phyloP scores from a whole-genome alignment of 2,329 filamentous ascomycete genomes.

The Magnaporthiopsis rhizophila region DNA sequence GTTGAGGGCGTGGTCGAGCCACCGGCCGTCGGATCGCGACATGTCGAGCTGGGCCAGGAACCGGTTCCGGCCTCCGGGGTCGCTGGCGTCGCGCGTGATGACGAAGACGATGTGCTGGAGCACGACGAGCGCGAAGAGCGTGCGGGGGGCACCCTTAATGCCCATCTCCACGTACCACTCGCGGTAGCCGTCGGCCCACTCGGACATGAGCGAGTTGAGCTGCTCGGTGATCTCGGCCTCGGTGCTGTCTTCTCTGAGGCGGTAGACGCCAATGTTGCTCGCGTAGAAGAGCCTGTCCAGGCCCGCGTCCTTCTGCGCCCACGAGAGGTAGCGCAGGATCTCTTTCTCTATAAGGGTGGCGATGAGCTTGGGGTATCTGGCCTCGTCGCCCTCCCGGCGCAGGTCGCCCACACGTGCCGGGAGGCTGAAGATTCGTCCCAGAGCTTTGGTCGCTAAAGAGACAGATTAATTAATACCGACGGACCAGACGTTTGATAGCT shows the following conservation, averaged over 20 bases:
- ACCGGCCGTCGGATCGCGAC: slow-evolving; percentile 22
- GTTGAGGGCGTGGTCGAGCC: slow-evolving; percentile 27
- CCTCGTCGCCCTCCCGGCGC: slow-evolving; percentile 20
- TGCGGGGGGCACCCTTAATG: slow-evolving; percentile 13
- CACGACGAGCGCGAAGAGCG: slow-evolving; percentile 37
- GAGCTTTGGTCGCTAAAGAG: slow-evolving; percentile 22
- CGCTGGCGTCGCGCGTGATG: slow-evolving; percentile 12
- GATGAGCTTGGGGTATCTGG: slow-evolving; percentile 15
- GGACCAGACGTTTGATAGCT: too few species aligned
- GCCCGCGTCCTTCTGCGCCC: slow-evolving; percentile 23
- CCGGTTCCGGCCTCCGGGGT: slow-evolving; percentile 13
- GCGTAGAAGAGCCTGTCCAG: slow-evolving; percentile 16
- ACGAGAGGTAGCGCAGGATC: slow-evolving; percentile 23
- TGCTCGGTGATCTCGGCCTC: background rate
- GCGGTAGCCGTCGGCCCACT: slow-evolving; percentile 8
- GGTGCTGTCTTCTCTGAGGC: slow-evolving; percentile 7
- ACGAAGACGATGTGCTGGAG: slow-evolving; percentile 38
- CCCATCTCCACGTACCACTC: slow-evolving; percentile 3
- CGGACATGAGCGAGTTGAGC: background rate
- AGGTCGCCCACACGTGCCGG: slow-evolving; percentile 23
- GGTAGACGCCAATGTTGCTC: slow-evolving; percentile 30
- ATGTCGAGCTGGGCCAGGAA: slow-evolving; percentile 23
- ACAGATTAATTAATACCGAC: background rate
- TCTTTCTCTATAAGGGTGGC: slow-evolving; percentile 20
- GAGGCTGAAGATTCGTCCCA: slow-evolving; percentile 25